Evolutionary conservation across 129 eudicot genomes (phyloP).

Genomic region (Helianthus tuberosus): DNA sequence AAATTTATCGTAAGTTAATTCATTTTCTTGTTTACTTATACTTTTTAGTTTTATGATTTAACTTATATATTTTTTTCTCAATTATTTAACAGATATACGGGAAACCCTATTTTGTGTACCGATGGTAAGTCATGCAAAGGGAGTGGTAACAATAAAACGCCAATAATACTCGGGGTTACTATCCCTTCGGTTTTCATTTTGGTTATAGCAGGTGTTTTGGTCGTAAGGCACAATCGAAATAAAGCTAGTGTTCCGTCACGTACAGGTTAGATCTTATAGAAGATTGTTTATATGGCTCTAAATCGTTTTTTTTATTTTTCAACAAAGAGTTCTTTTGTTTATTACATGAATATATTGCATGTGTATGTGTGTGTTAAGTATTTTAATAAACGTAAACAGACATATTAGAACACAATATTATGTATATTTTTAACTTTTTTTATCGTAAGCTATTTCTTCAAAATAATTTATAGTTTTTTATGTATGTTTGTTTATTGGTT

Average conservation of each 20-base stretch:
- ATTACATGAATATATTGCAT: not conserved
- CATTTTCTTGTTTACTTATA: not conserved
- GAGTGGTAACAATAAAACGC: constrained; percentile 13
- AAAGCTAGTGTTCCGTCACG: not conserved
- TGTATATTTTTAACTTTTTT: no score
- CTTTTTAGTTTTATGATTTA: not conserved
- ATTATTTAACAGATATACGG: constrained; percentile 41
- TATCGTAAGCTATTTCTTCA: no score
- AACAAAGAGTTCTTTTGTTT: not conserved
- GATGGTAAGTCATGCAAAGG: constrained; percentile 30
- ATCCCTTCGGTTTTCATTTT: constrained; percentile 32
- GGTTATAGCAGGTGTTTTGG: constrained; percentile 30
- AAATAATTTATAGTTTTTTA: not conserved
- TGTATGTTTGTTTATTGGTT: not conserved
- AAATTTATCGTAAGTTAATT: constrained; percentile 43
- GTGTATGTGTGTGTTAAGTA: no score
- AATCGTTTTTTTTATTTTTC: not conserved
- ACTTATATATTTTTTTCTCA: not conserved
- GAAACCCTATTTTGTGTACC: constrained; percentile 52
- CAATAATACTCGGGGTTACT: constrained; percentile 42
- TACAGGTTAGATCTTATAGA: constrained; percentile 17
- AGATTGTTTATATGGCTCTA: not conserved
- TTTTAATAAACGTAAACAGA: no score
- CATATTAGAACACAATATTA: no score
- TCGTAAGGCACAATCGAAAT: constrained; percentile 24